Conservation (phyloP, 208 protist species). For the Trypanosoma avium region DNA sequence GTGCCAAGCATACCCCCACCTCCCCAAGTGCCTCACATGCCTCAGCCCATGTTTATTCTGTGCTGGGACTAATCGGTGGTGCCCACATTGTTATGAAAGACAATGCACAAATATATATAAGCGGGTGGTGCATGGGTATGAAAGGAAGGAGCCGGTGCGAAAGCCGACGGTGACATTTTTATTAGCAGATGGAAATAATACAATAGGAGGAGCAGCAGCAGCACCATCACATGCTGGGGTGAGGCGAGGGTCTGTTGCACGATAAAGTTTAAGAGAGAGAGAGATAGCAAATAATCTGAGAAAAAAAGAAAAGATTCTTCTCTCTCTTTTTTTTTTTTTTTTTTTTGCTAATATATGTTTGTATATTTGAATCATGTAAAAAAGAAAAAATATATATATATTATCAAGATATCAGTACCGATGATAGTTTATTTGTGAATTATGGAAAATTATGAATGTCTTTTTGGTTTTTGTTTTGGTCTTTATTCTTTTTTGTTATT, state of each 20-base stretch:
- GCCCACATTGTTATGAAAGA: slow-evolving; percentile 85
- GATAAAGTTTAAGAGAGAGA: not conserved
- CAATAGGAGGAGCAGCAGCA: too few relatives aligned
- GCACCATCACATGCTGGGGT: not conserved
- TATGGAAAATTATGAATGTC: too few relatives aligned
- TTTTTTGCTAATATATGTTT: too few relatives aligned
- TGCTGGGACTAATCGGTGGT: slow-evolving; percentile 74
- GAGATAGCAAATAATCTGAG: not conserved
- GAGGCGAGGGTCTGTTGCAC: not conserved
- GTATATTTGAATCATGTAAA: not conserved
- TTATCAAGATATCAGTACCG: too few relatives aligned
- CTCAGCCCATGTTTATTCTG: slow-evolving; percentile 75
- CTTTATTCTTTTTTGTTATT: not conserved
- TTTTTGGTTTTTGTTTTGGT: not conserved
- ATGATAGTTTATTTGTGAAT: too few relatives aligned
- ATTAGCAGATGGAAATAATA: not conserved
- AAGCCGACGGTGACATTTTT: slow-evolving; percentile 6
- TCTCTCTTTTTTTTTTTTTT: not conserved
- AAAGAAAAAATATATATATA: not conserved
- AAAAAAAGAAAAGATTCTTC: not conserved
- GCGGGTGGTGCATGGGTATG: slow-evolving; percentile 71
- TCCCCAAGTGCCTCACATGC: slow-evolving; percentile 73
- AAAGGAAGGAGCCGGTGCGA: not conserved
- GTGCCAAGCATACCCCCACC: slow-evolving; percentile 79
- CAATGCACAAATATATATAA: slow-evolving; percentile 77